phyloP scores from a whole-genome alignment of 192 early-diverging fungal genomes.

The Lunasporangiospora selenospora region DNA sequence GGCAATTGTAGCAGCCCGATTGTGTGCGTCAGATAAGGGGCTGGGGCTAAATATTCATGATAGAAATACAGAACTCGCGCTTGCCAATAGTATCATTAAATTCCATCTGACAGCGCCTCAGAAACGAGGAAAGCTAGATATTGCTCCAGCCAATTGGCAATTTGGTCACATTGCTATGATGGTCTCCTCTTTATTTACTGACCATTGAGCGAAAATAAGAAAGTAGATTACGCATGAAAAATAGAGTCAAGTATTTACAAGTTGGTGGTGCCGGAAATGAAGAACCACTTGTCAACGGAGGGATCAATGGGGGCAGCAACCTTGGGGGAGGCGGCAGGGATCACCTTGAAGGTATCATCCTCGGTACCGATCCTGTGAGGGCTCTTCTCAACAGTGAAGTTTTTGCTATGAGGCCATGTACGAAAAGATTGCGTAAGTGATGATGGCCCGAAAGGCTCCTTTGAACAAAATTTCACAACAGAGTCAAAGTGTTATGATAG shows the following conservation, averaged over 20 bases:
- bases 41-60: too few relatives aligned
- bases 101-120: too few relatives aligned
- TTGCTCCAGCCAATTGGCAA: too few relatives aligned
- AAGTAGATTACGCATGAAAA: background rate
- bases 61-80: too few relatives aligned
- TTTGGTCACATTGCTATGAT: too few relatives aligned
- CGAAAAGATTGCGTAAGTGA: background rate
- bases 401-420: slow-evolving; percentile 55
- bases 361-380: slow-evolving; percentile 71
- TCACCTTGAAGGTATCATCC: slow-evolving; percentile 60
- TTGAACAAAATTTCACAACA: slow-evolving; percentile 9
- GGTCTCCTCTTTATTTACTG: too few relatives aligned
- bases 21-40: too few relatives aligned
- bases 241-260: slow-evolving; percentile 40
- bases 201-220: too few relatives aligned
- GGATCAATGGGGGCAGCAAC: slow-evolving; percentile 76
- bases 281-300: slow-evolving; percentile 99
- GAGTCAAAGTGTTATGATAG: background rate
- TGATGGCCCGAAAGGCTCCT: background rate
- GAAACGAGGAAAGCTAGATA: too few relatives aligned
- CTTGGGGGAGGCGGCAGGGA: slow-evolving; percentile 65
- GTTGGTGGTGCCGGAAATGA: slow-evolving; percentile 83
- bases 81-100: too few relatives aligned
- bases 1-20: too few relatives aligned
- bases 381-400: slow-evolving; percentile 72